A percentile compares a stretch with the other conserved stretches of the same genome.
Evolutionary conservation across 441 rosid genomes (phyloP).

Genomic region (Cnidoscolus chayamansa): DNA sequence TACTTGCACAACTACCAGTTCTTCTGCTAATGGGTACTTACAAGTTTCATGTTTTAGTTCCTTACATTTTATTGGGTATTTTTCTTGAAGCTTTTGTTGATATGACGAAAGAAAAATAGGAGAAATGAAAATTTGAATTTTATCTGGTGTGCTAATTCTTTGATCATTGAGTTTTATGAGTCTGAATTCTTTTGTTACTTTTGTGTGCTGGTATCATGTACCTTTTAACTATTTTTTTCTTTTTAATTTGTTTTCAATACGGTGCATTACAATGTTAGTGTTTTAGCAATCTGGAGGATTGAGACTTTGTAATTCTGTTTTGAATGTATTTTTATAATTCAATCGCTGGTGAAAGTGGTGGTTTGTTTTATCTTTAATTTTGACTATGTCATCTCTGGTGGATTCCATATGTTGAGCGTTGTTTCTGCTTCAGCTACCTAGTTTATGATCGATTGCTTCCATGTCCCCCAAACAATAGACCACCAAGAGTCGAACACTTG

Average conservation of each 20-base stretch:
- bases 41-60: conserved; percentile 8
- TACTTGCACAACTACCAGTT: conserved; percentile 29
- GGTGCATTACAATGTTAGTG: background rate
- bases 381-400: background rate
- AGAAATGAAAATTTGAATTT: background rate
- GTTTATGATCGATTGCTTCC: conserved; percentile 71
- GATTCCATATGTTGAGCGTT: background rate
- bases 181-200: background rate
- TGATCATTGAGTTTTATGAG: background rate
- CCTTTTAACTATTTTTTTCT: background rate
- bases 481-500: conserved; percentile 76
- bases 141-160: background rate
- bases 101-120: too few relatives aligned
- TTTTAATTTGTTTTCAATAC: background rate
- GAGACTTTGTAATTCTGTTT: too few relatives aligned
- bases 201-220: background rate
- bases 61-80: background rate
- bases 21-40: conserved; percentile 46
- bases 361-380: background rate
- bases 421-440: conserved; percentile 39
- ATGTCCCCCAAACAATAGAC: conserved; percentile 49
- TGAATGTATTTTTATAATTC: too few relatives aligned
- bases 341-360: too few relatives aligned
- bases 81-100: background rate
- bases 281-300: background rate